Evolutionary conservation across 2,329 filamentous ascomycete genomes (phyloP).

Genomic region (Lojkania enalia): DNA sequence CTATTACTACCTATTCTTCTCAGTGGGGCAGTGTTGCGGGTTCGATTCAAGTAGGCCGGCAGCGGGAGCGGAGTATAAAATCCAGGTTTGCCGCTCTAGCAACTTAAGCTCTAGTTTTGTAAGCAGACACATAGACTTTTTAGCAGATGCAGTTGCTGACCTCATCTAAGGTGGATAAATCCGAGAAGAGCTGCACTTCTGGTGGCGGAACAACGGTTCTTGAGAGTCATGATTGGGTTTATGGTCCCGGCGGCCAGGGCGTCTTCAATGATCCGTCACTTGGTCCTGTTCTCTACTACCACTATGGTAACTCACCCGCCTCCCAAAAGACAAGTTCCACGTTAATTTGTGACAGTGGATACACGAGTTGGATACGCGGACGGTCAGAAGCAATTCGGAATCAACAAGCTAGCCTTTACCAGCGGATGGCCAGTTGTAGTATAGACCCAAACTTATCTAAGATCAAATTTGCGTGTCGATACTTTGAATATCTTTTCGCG

Average conservation of each 20-base stretch:
- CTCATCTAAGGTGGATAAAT: conserved; percentile 52
- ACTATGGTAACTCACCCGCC: conserved; percentile 55
- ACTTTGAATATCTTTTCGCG: no score
- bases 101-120: conserved; percentile 58
- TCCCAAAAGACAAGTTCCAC: no score
- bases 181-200: conserved; percentile 56
- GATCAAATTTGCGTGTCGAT: no score
- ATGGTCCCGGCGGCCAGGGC: conserved; percentile 68
- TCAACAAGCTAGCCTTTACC: conserved; percentile 56
- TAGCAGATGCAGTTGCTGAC: conserved; percentile 4
- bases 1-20: conserved; percentile 69
- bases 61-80: conserved; percentile 65
- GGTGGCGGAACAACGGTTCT: conserved; percentile 66
- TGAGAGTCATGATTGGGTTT: conserved; percentile 62
- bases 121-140: background rate
- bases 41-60: conserved; percentile 58
- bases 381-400: conserved; percentile 56
- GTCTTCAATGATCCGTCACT: conserved; percentile 55
- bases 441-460: no score
- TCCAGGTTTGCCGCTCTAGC: conserved; percentile 64
- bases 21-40: conserved; percentile 64
- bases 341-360: conserved; percentile 43
- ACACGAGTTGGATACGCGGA: conserved; percentile 58
- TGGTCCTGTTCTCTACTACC: conserved; percentile 64
- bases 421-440: conserved; percentile 53